Evolutionary conservation across 2,329 filamentous ascomycete genomes (phyloP).

Genomic region (Fonsecaea monophora): DNA sequence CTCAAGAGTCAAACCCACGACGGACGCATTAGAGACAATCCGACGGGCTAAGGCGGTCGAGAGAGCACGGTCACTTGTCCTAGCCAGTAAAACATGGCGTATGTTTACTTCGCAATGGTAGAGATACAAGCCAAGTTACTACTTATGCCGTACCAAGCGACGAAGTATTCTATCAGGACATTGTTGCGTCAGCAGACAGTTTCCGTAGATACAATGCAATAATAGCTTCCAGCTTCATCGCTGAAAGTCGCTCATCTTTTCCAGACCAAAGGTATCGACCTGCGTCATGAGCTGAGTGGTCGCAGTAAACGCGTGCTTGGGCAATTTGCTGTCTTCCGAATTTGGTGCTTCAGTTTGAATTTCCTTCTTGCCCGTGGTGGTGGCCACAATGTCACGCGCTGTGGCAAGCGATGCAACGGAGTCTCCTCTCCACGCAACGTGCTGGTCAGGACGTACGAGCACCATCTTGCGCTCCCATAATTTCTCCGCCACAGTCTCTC

Average conservation of each 20-base stretch:
- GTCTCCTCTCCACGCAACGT: background rate
- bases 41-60: no score
- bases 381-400: background rate
- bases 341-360: background rate
- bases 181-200: no score
- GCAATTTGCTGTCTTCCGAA: background rate
- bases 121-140: no score
- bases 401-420: background rate
- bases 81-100: no score
- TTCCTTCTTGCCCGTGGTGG: background rate
- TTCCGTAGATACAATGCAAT: no score
- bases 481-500: background rate
- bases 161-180: no score
- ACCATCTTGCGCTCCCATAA: conserved; percentile 9
- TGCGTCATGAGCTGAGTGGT: background rate
- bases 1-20: no score
- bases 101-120: no score
- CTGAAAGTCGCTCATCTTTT: conserved; percentile 16
- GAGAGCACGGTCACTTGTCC: no score
- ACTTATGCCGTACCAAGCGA: no score
- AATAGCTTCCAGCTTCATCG: no score
- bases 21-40: no score
- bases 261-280: conserved; percentile 1
- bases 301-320: background rate
- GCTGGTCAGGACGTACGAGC: conserved; percentile 1